A percentile compares a stretch with the other conserved stretches of the same genome.
phyloP scores from a whole-genome alignment of 306 rosid species.

The Quercus bicolor region DNA sequence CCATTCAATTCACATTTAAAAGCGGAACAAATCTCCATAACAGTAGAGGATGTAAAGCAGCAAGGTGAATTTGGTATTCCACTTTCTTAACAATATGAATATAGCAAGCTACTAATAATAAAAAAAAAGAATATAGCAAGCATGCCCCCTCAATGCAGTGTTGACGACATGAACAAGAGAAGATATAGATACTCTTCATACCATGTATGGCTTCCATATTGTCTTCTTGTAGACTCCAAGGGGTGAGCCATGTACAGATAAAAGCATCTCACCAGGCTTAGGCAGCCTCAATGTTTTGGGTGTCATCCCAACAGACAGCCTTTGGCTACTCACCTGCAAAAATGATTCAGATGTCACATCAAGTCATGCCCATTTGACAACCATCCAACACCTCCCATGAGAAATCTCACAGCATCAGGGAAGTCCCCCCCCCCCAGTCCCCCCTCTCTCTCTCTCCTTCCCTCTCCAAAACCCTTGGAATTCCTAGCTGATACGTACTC shows the following conservation, averaged over 20 bases:
- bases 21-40: not conserved
- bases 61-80: conserved; percentile 1
- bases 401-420: too few relatives aligned
- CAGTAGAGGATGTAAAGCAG: not conserved
- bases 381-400: not conserved
- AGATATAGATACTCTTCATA: conserved; percentile 27
- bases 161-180: not conserved
- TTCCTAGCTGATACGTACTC: too few relatives aligned
- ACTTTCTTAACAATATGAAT: not conserved
- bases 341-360: not conserved
- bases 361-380: not conserved
- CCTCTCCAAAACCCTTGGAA: too few relatives aligned
- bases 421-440: too few relatives aligned
- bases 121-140: not conserved
- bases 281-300: conserved; percentile 74
- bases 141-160: conserved; percentile 2
- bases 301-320: conserved; percentile 83
- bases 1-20: not conserved
- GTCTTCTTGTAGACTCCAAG: conserved; percentile 81
- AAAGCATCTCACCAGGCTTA: conserved; percentile 86
- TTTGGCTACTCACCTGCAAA: conserved; percentile 65
- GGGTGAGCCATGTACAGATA: conserved; percentile 90
- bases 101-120: not conserved
- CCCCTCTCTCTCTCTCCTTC: too few relatives aligned
- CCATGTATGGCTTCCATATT: conserved; percentile 92